Conservation (phyloP, 2,329 filamentous ascomycete species). For the Macrophomina tecta region DNA sequence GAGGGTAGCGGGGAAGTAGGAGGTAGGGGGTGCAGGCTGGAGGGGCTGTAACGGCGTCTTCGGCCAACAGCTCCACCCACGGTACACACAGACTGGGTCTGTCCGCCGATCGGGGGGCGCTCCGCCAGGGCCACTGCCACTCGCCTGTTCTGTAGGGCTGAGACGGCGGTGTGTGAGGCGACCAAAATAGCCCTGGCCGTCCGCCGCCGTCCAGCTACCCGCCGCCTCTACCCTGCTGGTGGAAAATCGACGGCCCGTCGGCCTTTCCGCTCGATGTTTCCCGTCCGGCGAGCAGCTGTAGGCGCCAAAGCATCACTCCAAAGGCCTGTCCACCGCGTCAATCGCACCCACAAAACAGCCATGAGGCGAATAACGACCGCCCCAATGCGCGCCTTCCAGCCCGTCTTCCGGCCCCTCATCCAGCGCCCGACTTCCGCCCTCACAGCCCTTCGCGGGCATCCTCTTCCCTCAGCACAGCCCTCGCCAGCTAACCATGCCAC, state of each 20-base stretch:
- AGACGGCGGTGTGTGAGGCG: slow-evolving; percentile 22
- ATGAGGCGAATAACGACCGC: slow-evolving; percentile 22
- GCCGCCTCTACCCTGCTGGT: not conserved
- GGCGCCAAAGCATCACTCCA: not conserved
- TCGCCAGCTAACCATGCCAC: slow-evolving; percentile 13
- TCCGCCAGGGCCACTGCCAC: slow-evolving; percentile 12
- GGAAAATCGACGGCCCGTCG: slow-evolving; percentile 27
- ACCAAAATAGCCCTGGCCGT: slow-evolving; percentile 9
- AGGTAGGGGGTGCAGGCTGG: slow-evolving; percentile 22
- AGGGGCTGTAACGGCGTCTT: slow-evolving; percentile 21
- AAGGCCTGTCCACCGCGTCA: not conserved
- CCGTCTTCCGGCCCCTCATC: slow-evolving; percentile 24
- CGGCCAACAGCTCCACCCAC: slow-evolving; percentile 22
- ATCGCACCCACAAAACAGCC: not conserved
- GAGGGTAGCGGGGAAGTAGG: slow-evolving; percentile 18
- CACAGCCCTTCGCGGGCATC: slow-evolving; percentile 8
- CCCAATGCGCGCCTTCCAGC: slow-evolving; percentile 25
- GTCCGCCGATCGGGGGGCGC: slow-evolving; percentile 20
- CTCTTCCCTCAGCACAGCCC: slow-evolving; percentile 15
- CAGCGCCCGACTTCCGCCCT: not conserved
- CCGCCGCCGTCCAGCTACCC: slow-evolving; percentile 12
- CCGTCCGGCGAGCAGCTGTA: not conserved
- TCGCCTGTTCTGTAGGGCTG: slow-evolving; percentile 24
- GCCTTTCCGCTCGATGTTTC: not conserved
- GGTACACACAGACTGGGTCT: slow-evolving; percentile 15